phyloP scores from a whole-genome alignment of 1,284 basidiomycete genomes.

The Microbotryum lychnidis-dioicae region DNA sequence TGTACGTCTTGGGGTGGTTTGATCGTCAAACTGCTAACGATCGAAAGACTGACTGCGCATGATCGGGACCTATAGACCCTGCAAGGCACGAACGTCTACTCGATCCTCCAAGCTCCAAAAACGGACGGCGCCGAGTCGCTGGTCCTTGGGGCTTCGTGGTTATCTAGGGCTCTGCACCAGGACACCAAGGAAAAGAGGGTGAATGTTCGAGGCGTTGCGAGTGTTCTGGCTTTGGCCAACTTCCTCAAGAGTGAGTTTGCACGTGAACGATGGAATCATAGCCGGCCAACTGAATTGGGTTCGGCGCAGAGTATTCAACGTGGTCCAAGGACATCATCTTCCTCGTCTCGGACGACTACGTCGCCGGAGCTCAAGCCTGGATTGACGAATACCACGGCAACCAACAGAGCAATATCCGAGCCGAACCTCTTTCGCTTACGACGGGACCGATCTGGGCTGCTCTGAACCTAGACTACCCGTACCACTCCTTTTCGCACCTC shows the following conservation, averaged over 20 bases:
- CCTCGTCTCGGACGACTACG: slow-evolving; percentile 76
- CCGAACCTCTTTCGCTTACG: slow-evolving; percentile 53
- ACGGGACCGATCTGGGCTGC: slow-evolving; percentile 88
- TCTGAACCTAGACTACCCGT: slow-evolving; percentile 87
- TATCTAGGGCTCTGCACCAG: slow-evolving; percentile 47
- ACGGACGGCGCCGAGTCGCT: slow-evolving; percentile 84
- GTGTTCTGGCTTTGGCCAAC: slow-evolving; percentile 67
- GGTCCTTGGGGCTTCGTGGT: slow-evolving; percentile 80
- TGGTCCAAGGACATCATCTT: slow-evolving; percentile 94
- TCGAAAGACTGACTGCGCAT: not conserved
- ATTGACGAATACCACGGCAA: slow-evolving; percentile 70
- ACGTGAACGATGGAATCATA: not conserved
- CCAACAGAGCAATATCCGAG: slow-evolving; percentile 56
- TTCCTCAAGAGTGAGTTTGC: slow-evolving; percentile 64
- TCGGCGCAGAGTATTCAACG: slow-evolving; percentile 60
- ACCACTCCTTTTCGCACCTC: slow-evolving; percentile 89
- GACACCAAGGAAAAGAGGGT: slow-evolving; percentile 45
- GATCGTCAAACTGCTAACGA: not conserved
- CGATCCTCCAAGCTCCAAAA: slow-evolving; percentile 70
- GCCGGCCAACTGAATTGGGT: not conserved
- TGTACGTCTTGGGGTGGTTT: slow-evolving; percentile 4
- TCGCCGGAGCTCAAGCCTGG: slow-evolving; percentile 90
- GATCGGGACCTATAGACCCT: slow-evolving; percentile 39
- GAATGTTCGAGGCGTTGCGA: slow-evolving; percentile 81
- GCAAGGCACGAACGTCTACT: slow-evolving; percentile 71